phyloP scores from a whole-genome alignment of 1,284 basidiomycete species.

The Serendipita sp. region DNA sequence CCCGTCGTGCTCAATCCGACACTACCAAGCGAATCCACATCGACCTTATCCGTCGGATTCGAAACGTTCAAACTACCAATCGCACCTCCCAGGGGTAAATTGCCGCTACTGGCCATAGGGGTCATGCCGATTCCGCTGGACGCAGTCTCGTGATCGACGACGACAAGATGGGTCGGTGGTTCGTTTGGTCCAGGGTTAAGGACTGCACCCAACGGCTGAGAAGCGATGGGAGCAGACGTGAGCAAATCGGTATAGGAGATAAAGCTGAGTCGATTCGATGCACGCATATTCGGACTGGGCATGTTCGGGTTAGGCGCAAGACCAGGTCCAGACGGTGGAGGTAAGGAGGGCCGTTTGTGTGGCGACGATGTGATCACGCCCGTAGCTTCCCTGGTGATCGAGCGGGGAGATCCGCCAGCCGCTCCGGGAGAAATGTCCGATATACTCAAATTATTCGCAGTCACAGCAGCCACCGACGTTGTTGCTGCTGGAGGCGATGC shows the following conservation, averaged over 20 bases:
- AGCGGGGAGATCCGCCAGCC: neutral
- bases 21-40: slow-evolving; percentile 10
- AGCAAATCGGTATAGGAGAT: slow-evolving; percentile 75
- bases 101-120: slow-evolving; percentile 6
- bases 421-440: neutral
- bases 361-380: neutral
- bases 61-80: slow-evolving; percentile 10
- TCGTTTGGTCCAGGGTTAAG: slow-evolving; percentile 39
- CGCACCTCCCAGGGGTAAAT: slow-evolving; percentile 5
- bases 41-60: slow-evolving; percentile 10
- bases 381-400: neutral
- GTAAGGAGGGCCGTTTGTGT: neutral
- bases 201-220: slow-evolving; percentile 55
- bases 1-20: slow-evolving; percentile 23
- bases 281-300: slow-evolving; percentile 11
- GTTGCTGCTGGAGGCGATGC: neutral
- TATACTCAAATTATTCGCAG: neutral
- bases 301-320: neutral
- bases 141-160: slow-evolving; percentile 23
- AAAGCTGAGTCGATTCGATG: slow-evolving; percentile 63
- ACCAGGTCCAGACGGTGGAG: neutral
- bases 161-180: slow-evolving; percentile 52
- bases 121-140: neutral
- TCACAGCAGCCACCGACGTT: neutral
- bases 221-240: slow-evolving; percentile 55